Base-by-base conservation (phyloP, 2,329 filamentous ascomycete genomes). In the Venturia carpophila region DNA sequence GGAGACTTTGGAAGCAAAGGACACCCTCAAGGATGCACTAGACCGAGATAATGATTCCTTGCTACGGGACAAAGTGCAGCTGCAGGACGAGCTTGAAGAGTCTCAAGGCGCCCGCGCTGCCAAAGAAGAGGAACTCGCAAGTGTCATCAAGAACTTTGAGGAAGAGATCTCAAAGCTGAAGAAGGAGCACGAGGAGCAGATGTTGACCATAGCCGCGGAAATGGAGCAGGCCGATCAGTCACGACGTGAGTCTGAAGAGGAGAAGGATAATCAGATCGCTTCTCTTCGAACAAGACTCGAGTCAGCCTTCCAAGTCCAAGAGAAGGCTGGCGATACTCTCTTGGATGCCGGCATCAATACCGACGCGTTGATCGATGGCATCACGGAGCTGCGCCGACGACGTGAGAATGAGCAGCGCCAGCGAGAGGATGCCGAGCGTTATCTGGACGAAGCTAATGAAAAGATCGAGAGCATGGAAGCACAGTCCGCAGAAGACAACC, bases 211-310 rank as follows among this genome's bases (percentile, higher is more conserved):
- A 27, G 17, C 1, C 7, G 21, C 37, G 30, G 30, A 17, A 21
- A 34, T 58, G 17, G 27, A 58, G 6, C 21, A 21, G 5, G 52
- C 15, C 1, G 21, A 34, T 10, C 27, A 34, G 15, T 19, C 52
- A 7, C 52, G 52, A 11, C 17, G 19, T 11, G 52, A 58, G 13
- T 37, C 30, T n/a, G 52, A 58, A 58, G 15, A 34, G 10, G 52
- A 58, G 52, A 58, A 58, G 52, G 19, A 58, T 37, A 19, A 58
- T n/a, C 27, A 58, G 21, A 58, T 58, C 9, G 52, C 52, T 24
- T 15, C 5, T 37, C 30, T 58, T 11, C 27, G 19, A 11, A 19
- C 52, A 27, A 34, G 24, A 37, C 52, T 58, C 17, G 52, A 58
- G 52, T 19, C 15, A 37, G 52, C 52, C 37, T 21, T 37, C 19